Conservation (phyloP, 306 rosid genomes). For the Elaeagnus macrophylla region DNA sequence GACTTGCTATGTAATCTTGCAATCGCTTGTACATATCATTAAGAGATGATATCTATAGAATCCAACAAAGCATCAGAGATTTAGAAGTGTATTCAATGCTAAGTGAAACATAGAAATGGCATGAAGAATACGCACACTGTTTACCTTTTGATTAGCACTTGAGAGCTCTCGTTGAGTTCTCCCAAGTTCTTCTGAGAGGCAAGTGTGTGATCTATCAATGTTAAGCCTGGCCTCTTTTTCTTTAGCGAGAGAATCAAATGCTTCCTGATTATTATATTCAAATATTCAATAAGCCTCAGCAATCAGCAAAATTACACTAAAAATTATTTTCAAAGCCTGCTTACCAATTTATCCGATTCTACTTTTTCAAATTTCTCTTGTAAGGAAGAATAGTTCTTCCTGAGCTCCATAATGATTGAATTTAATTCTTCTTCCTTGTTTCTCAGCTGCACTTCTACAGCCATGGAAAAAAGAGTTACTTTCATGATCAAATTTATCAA, state of each 20-base stretch:
- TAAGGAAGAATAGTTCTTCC: conserved; percentile 52
- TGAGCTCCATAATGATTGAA: conserved; percentile 65
- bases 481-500: conserved; percentile 4
- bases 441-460: conserved; percentile 49
- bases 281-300: conserved; percentile 5
- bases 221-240: conserved; percentile 69
- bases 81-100: background rate
- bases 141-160: conserved; percentile 87
- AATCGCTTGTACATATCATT: conserved; percentile 92
- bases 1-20: conserved; percentile 89
- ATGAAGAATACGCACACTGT: conserved; percentile 1
- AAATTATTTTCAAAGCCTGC: conserved; percentile 19
- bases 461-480: conserved; percentile 14
- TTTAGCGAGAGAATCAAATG: conserved; percentile 60
- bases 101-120: background rate
- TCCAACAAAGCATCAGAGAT: conserved; percentile 7
- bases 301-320: conserved; percentile 10
- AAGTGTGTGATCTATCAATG: conserved; percentile 67
- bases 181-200: conserved; percentile 64
- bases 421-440: conserved; percentile 89
- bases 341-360: conserved; percentile 74
- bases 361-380: conserved; percentile 75
- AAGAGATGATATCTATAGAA: conserved; percentile 71
- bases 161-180: conserved; percentile 81
- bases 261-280: conserved; percentile 40